Evolutionary conservation across 768 basidiomycete species (phyloP).

Genomic region (Lentinula sp.): DNA sequence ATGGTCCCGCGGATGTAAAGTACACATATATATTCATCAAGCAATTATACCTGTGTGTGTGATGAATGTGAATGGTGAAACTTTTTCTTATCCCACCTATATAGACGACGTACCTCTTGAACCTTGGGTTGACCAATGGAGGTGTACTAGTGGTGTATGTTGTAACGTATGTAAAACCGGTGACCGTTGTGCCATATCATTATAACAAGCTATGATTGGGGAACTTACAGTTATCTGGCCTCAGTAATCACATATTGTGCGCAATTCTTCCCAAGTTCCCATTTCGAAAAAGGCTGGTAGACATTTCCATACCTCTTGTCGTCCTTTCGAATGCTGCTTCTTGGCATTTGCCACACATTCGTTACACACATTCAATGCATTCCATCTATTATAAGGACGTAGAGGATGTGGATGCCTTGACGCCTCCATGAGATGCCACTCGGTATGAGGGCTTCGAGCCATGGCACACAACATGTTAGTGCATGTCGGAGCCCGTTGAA

Average conservation of each 20-base stretch:
- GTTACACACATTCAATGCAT: conserved; percentile 14
- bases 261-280: conserved; percentile 12
- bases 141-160: too few species aligned
- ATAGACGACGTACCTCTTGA: too few species aligned
- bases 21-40: too few species aligned
- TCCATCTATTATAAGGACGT: conserved; percentile 12
- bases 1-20: too few species aligned
- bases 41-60: too few species aligned
- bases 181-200: too few species aligned
- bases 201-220: too few species aligned
- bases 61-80: too few species aligned
- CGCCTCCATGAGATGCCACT: conserved; percentile 37
- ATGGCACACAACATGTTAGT: conserved; percentile 23
- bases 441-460: conserved; percentile 32
- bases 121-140: too few species aligned
- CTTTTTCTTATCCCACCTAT: too few species aligned
- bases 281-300: conserved; percentile 17
- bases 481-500: conserved; percentile 26
- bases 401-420: conserved; percentile 23
- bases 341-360: conserved; percentile 15
- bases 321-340: conserved; percentile 14
- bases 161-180: too few species aligned
- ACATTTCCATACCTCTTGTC: conserved; percentile 18
- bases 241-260: not conserved
- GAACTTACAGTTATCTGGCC: not conserved